Evolutionary conservation across 2,329 filamentous ascomycete species (phyloP), one percentile per base, ranked within the genome.

Genomic region (Alternaria conjuncta): DNA sequence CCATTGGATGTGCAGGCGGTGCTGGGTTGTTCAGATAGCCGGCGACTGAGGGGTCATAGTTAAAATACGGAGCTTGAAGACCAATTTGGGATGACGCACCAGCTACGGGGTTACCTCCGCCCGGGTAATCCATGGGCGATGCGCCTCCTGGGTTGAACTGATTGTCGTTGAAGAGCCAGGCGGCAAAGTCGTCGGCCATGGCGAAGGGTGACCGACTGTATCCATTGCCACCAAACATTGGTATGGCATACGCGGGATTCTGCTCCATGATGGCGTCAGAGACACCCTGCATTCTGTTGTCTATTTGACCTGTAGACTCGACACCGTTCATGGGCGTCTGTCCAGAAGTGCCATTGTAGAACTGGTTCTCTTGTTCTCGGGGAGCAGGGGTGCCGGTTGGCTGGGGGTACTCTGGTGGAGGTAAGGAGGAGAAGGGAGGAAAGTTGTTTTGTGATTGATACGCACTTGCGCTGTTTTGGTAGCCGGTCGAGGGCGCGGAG

Each of bases 191-290:
- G 75, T 96, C 93, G 0, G 92, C 91, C 83, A 96, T 92, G 9
- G 91, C 90, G 75, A 95, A 95, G 0, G 95, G 94, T 3, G 94
- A 97, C 61, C 95, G 92, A 71, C 92, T 94, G 64, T 93, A 90
- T 18, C 88, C 90, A 71, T 97, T 93, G 25, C 87, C 90, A 15
- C 93, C 93, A 79, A 97, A 97, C 25, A 97, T 90, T 1, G 95
- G 93, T 71, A 96, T 92, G 5, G 92, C 89, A 60, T 88, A 90
- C 70, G 83, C 72, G 70, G 84, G 49, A 75, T 84, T 64, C 83
- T 82, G 72, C 75, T 82, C 74, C 80, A 84, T 69, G 57, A 84
- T 75, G 59, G 72, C 75, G 44, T 80, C 78, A 2, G 78, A 78
- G 2, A 80, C 78, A 9, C 71, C 72, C 25, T 78, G 78, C 71